Conservation (phyloP, 176 grass and related monocot species). For the Oryza meridionalis region DNA sequence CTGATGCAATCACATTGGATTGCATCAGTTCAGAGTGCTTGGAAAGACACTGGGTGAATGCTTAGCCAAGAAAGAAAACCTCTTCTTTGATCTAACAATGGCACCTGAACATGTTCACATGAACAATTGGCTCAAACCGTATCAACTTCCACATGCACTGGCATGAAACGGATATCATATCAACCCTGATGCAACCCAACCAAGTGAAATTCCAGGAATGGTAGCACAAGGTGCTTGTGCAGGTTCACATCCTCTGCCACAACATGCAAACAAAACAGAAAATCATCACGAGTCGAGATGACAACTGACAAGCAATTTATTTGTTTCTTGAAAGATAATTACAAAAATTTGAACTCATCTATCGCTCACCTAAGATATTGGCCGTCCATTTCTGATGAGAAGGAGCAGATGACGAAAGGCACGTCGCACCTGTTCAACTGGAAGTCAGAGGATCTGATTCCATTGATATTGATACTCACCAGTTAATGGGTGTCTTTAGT, state of each 20-base stretch:
- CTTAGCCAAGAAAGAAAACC: slow-evolving; percentile 8
- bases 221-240: neutral
- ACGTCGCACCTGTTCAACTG: slow-evolving; percentile 21
- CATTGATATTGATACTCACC: slow-evolving; percentile 43
- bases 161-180: slow-evolving; percentile 24
- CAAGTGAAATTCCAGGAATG: neutral
- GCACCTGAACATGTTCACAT: slow-evolving; percentile 40
- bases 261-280: neutral
- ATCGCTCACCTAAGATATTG: neutral
- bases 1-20: slow-evolving; percentile 20
- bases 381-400: neutral
- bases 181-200: slow-evolving; percentile 1
- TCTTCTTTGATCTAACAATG: slow-evolving; percentile 40
- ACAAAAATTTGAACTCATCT: neutral
- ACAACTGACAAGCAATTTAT: neutral
- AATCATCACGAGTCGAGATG: neutral
- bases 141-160: neutral
- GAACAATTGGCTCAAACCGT: neutral
- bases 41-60: neutral
- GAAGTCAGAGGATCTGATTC: slow-evolving; percentile 48
- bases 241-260: neutral
- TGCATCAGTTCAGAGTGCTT: slow-evolving; percentile 41
- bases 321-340: neutral
- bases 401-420: neutral
- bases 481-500: slow-evolving; percentile 32